Evolutionary conservation across 768 basidiomycete genomes (phyloP).

Genomic region (Megacollybia marginata): DNA sequence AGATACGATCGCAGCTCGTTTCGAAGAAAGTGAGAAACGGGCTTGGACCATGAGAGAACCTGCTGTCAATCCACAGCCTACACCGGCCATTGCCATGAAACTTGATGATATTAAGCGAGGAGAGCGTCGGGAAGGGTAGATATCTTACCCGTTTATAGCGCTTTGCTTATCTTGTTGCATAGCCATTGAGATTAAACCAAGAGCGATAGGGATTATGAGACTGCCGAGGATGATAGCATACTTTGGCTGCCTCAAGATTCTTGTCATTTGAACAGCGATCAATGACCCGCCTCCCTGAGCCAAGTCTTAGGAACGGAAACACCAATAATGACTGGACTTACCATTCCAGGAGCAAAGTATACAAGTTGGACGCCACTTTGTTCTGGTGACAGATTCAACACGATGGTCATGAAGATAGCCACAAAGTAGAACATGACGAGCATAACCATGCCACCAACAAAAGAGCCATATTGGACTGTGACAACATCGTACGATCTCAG

Average conservation of each 20-base stretch:
- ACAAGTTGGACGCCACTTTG: slow-evolving; percentile 40
- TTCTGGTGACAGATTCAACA: slow-evolving; percentile 29
- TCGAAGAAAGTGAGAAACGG: slow-evolving; percentile 32
- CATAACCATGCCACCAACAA: slow-evolving; percentile 40
- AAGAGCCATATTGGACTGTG: slow-evolving; percentile 27
- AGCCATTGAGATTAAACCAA: slow-evolving; percentile 36
- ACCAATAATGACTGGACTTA: slow-evolving; percentile 11
- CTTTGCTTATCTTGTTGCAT: slow-evolving; percentile 28
- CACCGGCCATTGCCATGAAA: slow-evolving; percentile 38
- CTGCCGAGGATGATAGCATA: slow-evolving; percentile 33
- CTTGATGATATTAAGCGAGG: slow-evolving; percentile 11
- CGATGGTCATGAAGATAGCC: slow-evolving; percentile 42
- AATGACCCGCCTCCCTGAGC: slow-evolving; percentile 30
- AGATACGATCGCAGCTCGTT: slow-evolving; percentile 34
- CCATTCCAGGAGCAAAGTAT: slow-evolving; percentile 45
- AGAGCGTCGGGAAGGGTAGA: neutral
- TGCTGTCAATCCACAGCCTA: slow-evolving; percentile 33
- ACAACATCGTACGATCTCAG: slow-evolving; percentile 35
- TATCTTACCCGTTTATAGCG: slow-evolving; percentile 27
- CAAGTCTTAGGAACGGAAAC: neutral
- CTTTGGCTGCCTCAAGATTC: slow-evolving; percentile 31
- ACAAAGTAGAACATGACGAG: slow-evolving; percentile 50
- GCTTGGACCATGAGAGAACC: slow-evolving; percentile 35
- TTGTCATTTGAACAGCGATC: slow-evolving; percentile 26
- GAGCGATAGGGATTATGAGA: slow-evolving; percentile 26